A percentile compares a stretch with the other conserved stretches of the same genome.
Conservation (phyloP, 179 eudicot genomes). For the Pouteria campechiana region DNA sequence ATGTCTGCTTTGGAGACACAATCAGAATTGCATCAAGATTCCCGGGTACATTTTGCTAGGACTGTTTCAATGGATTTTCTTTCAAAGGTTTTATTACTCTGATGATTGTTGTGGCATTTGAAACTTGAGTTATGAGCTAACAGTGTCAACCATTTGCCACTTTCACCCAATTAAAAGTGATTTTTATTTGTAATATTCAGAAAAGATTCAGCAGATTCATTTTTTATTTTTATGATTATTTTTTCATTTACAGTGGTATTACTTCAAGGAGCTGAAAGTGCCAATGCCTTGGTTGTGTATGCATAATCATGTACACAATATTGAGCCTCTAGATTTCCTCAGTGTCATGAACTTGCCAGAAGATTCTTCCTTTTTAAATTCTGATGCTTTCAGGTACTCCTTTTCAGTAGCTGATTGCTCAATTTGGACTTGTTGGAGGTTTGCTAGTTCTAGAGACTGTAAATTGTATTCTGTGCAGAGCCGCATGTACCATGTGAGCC, state of each 20-base stretch:
- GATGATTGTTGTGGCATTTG: too few species aligned
- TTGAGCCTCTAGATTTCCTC: conserved; percentile 57
- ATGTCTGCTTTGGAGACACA: conserved; percentile 44
- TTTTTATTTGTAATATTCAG: too few species aligned
- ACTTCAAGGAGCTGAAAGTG: conserved; percentile 52
- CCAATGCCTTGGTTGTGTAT: conserved; percentile 43
- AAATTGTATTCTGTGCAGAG: too few species aligned
- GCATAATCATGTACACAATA: conserved; percentile 27
- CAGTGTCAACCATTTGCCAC: not conserved
- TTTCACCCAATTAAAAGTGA: too few species aligned
- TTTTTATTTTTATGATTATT: too few species aligned
- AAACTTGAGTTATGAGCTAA: not conserved
- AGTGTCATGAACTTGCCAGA: conserved; percentile 61
- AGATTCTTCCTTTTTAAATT: conserved; percentile 54
- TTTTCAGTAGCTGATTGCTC: conserved; percentile 7
- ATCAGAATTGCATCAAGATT: conserved; percentile 15
- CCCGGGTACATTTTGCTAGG: conserved; percentile 37
- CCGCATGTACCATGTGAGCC: too few species aligned
- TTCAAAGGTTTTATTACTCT: not conserved
- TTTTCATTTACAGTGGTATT: conserved; percentile 24
- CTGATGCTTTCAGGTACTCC: conserved; percentile 79
- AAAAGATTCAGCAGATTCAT: too few species aligned
- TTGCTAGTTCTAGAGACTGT: too few species aligned
- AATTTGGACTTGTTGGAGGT: too few species aligned
- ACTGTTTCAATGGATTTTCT: not conserved